Percentiles rank a stretch among this genome's conserved stretches.
Conservation (phyloP, 2,329 filamentous ascomycete genomes). For the Drechslerella stenobrocha region DNA sequence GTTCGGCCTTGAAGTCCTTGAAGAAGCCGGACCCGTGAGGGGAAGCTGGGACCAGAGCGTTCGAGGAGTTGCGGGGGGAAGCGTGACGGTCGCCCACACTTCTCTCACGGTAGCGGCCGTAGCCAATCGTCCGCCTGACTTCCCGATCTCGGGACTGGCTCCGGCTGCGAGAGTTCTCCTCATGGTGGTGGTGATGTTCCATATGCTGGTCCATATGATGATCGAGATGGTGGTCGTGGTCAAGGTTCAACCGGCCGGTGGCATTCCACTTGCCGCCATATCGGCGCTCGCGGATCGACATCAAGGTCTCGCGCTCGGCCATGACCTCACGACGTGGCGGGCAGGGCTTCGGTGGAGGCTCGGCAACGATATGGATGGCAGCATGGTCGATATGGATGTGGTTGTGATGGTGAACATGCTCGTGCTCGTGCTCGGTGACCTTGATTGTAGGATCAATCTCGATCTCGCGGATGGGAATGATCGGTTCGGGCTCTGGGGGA, state of each 20-base stretch:
- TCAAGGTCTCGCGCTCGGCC: constrained; percentile 38
- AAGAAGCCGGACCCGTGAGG: constrained; percentile 45
- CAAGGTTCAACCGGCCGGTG: constrained; percentile 37
- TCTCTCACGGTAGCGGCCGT: constrained; percentile 42
- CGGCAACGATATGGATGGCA: constrained; percentile 45
- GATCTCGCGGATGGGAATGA: constrained; percentile 45
- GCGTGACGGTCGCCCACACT: constrained; percentile 24
- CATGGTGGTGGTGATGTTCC: constrained; percentile 23
- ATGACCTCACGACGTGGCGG: constrained; percentile 30
- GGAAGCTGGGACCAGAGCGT: constrained; percentile 36
- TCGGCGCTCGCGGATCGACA: constrained; percentile 39
- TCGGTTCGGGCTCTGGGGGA: constrained; percentile 42
- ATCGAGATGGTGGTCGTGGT: constrained; percentile 13
- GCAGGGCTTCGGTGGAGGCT: constrained; percentile 30
- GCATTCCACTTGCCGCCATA: constrained; percentile 47
- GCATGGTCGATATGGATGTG: constrained; percentile 48
- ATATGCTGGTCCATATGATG: neutral
- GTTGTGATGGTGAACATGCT: constrained; percentile 46
- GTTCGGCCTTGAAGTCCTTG: constrained; percentile 42
- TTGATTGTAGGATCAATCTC: constrained; percentile 43
- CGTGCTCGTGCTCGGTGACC: constrained; percentile 47
- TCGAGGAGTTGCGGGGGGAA: constrained; percentile 30
- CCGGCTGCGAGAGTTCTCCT: constrained; percentile 31
- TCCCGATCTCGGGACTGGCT: constrained; percentile 44
- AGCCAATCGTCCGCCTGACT: constrained; percentile 45